Evolutionary conservation across 2,329 filamentous ascomycete genomes (phyloP).

Genomic region (Madurella fahalii): DNA sequence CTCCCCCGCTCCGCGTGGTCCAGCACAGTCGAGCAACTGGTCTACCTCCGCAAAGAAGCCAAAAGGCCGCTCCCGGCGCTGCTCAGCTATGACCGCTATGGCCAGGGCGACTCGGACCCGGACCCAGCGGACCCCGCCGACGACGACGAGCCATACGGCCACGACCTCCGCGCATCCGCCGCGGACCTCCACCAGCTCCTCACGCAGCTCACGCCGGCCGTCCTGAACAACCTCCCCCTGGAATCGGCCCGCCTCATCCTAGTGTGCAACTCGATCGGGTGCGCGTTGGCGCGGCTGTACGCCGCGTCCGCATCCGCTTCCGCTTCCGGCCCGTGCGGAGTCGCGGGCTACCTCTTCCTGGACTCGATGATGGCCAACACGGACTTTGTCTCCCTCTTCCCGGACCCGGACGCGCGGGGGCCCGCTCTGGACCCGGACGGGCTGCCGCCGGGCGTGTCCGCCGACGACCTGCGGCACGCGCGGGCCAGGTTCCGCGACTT

Average conservation of each 20-base stretch:
- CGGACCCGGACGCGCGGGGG: constrained; percentile 28
- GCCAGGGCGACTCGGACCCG: constrained; percentile 46
- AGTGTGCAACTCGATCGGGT: constrained; percentile 51
- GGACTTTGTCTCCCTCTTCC: constrained; percentile 52
- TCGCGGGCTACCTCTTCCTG: constrained; percentile 47
- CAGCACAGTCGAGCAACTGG: constrained; percentile 14
- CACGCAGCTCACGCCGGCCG: constrained; percentile 34
- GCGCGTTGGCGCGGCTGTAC: constrained; percentile 49
- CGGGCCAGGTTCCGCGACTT: constrained; percentile 34
- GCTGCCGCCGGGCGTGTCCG: constrained; percentile 38
- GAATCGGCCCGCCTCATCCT: constrained; percentile 35
- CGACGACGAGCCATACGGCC: constrained; percentile 38
- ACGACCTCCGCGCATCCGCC: constrained; percentile 43
- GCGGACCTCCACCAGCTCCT: constrained; percentile 44
- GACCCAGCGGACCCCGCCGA: constrained; percentile 46
- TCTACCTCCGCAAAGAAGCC: constrained; percentile 7
- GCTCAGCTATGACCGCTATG: constrained; percentile 55
- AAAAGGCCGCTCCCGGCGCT: constrained; percentile 34
- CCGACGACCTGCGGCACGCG: constrained; percentile 33
- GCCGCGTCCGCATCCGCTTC: constrained; percentile 32
- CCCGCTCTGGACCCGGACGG: constrained; percentile 40
- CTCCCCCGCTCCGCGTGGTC: constrained; percentile 21
- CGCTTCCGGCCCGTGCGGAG: constrained; percentile 37
- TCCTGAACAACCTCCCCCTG: constrained; percentile 20
- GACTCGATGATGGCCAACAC: constrained; percentile 56